A percentile compares a stretch with the other conserved stretches of the same genome.
These are phyloP conservation scores for Artemisia argyi DNA, from an alignment of 129 eudicot species.

Conservation along the genomic window DNA sequence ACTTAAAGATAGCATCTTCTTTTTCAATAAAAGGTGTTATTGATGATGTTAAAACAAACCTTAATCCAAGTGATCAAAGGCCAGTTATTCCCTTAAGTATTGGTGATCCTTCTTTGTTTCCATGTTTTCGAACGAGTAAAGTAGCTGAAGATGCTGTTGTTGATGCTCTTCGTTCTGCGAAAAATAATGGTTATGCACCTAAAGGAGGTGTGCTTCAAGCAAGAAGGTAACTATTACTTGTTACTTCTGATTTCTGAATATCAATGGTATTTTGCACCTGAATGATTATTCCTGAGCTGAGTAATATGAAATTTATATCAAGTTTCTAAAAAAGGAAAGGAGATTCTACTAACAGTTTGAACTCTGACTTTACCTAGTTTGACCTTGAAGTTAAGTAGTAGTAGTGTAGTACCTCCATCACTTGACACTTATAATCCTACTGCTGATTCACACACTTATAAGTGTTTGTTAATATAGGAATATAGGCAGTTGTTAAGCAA, in stretches of 20 bases:
- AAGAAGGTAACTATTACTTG: conserved; percentile 32
- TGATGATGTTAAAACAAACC: conserved; percentile 29
- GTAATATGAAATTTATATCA: conserved; percentile 6
- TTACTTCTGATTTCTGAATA: background rate
- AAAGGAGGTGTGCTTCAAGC: conserved; percentile 46
- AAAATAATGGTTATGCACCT: conserved; percentile 54
- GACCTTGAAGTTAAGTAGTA: no score
- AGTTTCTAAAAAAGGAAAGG: background rate
- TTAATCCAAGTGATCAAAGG: conserved; percentile 35
- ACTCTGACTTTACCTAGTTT: background rate
- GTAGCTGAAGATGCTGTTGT: conserved; percentile 54
- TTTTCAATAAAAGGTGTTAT: conserved; percentile 47
- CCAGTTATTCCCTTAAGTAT: conserved; percentile 45
- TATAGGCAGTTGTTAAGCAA: no score
- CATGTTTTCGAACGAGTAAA: conserved; percentile 48
- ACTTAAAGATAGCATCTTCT: conserved; percentile 26
- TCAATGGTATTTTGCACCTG: background rate
- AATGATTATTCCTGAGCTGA: conserved; percentile 13
- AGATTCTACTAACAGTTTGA: background rate
- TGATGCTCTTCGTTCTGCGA: conserved; percentile 49
- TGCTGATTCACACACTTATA: no score
- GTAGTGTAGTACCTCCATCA: no score
- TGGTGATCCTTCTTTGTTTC: conserved; percentile 59
- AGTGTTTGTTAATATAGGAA: no score
- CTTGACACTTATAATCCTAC: no score